Base-by-base conservation (phyloP, 345 rosid species). In the Salix viminalis region DNA sequence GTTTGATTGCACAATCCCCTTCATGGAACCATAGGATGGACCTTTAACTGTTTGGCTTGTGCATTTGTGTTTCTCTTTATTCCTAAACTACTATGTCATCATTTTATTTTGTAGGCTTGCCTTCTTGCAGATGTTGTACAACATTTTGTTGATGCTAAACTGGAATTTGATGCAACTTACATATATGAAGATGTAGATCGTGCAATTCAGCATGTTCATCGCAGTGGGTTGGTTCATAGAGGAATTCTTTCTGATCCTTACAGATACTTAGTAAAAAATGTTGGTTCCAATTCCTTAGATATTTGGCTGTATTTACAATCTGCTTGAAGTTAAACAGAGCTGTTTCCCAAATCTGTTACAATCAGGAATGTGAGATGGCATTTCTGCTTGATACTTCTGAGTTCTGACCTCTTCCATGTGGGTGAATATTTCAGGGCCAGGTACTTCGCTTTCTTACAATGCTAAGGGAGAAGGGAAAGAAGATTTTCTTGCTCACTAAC, bases 81-180 rank as follows among this genome's bases (percentile, higher is more conserved):
- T 30, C 58, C 41, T 42, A 60, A 34, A 76, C 54, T 28, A 14
- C 56, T 72, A 26, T 26, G 44, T 39, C 52, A 21, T 66, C 36
- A 30, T 76, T 3, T 80, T 65, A 32, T 78, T 74, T 81, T 85
- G 69, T 76, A 95, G 98, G 90, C 97, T 5, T 95, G 98, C 83
- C 97, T 95, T 67, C 90, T 93, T 77, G 99, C 98, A 71, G 99
- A 95, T 81, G 84, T 95, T 74, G 97, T 95, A 71, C 99, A 95
- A 72, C 85, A 88, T 80, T 93, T 93, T 79, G 96, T 91, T 9
- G 98, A 95, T 76, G 97, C 97, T 9, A 91, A 90, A 86, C 92
- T 95, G 80, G 99, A 95, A 71, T 95, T 95, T 77, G 98, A 95
- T 86, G 83, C 99, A 23, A 87, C 92, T n/a, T 90, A 91, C 88